Base-by-base conservation (phyloP, 2,329 filamentous ascomycete genomes). In the Cryphonectria naterciae region DNA sequence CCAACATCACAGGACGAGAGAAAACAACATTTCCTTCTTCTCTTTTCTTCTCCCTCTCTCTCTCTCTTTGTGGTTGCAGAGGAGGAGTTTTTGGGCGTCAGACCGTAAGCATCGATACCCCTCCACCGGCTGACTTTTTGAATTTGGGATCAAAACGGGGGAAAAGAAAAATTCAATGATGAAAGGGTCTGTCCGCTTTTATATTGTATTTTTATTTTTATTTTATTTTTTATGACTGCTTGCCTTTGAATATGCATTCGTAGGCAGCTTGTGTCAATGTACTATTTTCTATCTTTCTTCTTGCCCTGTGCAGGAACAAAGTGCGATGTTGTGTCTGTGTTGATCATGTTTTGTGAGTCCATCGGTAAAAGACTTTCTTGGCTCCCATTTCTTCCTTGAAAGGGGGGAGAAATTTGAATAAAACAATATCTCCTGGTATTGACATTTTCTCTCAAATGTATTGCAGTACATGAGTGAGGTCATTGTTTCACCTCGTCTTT, bases 201-300 rank as follows among this genome's bases (percentile, higher is more conserved):
- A 22, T 56, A 17, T 19, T 19, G n/a, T 32, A 15, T 22, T 46
- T 46, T 7, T 41, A 4, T 15, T 41, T 41, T 41, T 15, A 15
- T 46, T 46, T 17, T 46, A n/a, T n/a, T 1, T 5, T n/a, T 49
- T 19, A 28, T 1, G 22, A 56, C 64, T 68, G 58, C n/a, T 49
- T 54, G 58, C 63, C 56, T 71, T 63, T 62, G 19, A 2, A 41
- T 72, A 70, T 54, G 28, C 32, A 63, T 65, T 65, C 22, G 8
- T 54, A 70, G 68, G 58, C 68, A 70, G 65, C 58, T 66, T 63
- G 46, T 70, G 70, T 43, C 52, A 72, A 72, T 68, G 68, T 70
- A 70, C 65, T 39, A 70, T 65, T 70, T 46, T 0, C 65, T 39
- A 70, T 68, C 70, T 46, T 46, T 35, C 25, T 56, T 22, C 11